A percentile compares a stretch with the other conserved stretches of the same genome.
These are phyloP conservation scores for Solanum chiquidenum DNA, from an alignment of 257 asterid genomes.

Conservation along the genomic window DNA sequence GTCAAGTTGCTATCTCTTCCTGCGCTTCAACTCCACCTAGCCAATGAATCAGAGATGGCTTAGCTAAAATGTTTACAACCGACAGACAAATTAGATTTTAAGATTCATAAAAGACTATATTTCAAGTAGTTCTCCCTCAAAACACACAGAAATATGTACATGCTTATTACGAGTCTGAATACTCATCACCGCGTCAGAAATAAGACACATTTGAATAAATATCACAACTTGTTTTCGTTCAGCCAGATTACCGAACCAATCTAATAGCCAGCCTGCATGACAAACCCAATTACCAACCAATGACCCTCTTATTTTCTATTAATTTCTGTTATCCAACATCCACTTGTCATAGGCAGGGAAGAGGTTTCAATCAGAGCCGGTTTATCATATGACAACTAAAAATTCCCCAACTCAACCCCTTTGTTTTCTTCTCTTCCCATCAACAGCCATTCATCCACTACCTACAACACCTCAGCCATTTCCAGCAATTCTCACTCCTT, in stretches of 20 bases:
- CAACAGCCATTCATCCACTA: background rate
- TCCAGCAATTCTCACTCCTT: background rate
- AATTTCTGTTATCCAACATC: background rate
- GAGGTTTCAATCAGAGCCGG: background rate
- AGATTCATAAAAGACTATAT: background rate
- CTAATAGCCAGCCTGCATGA: background rate
- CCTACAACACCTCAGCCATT: background rate
- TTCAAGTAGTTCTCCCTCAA: background rate
- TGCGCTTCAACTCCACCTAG: conserved; percentile 52
- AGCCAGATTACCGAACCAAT: background rate
- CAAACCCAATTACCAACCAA: background rate
- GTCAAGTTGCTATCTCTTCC: conserved; percentile 35
- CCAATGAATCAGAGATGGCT: background rate
- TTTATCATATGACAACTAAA: background rate
- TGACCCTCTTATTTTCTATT: background rate
- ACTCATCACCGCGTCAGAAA: background rate
- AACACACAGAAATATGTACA: background rate
- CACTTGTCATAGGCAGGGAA: background rate
- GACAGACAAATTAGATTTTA: background rate
- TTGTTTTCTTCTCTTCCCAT: background rate
- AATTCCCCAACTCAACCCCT: background rate
- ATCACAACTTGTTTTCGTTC: background rate
- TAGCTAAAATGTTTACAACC: background rate
- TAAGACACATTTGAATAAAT: background rate
- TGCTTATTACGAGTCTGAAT: background rate